Percentiles rank a stretch among this genome's conserved stretches.
Evolutionary conservation across 331 rosid species (phyloP).

Genomic region (Erythrophleum ivorense): DNA sequence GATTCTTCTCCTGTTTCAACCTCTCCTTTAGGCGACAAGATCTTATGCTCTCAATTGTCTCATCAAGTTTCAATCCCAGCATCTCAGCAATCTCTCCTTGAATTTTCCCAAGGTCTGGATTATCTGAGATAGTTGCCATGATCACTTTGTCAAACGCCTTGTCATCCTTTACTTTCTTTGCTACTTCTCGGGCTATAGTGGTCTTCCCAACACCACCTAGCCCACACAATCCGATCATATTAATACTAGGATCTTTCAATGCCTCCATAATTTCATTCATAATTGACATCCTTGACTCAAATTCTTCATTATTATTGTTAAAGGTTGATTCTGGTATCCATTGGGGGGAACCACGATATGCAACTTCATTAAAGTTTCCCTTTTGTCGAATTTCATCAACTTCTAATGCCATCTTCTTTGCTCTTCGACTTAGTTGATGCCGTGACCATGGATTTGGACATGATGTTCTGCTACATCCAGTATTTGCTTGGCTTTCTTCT

Average conservation of each 20-base stretch:
- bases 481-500: not conserved
- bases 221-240: constrained; percentile 38
- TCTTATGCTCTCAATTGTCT: not conserved
- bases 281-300: not conserved
- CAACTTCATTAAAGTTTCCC: not conserved
- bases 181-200: constrained; percentile 31
- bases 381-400: not conserved
- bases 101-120: not conserved
- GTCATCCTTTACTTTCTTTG: not conserved
- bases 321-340: not conserved
- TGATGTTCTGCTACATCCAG: not conserved
- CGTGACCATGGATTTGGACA: not conserved
- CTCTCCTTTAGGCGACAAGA: not conserved
- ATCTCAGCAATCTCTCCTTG: constrained; percentile 37
- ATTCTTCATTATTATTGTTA: not conserved
- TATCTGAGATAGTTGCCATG: constrained; percentile 6
- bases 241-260: not conserved
- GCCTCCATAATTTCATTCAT: not conserved
- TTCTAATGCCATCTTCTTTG: not conserved
- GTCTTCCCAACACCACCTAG: constrained; percentile 46
- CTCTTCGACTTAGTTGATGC: not conserved
- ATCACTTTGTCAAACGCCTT: constrained; percentile 12
- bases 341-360: not conserved
- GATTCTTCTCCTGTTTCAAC: not conserved
- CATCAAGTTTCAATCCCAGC: constrained; percentile 14